Evolutionary conservation across 2,329 filamentous ascomycete genomes (phyloP).

Genomic region (Penicillium sp.): DNA sequence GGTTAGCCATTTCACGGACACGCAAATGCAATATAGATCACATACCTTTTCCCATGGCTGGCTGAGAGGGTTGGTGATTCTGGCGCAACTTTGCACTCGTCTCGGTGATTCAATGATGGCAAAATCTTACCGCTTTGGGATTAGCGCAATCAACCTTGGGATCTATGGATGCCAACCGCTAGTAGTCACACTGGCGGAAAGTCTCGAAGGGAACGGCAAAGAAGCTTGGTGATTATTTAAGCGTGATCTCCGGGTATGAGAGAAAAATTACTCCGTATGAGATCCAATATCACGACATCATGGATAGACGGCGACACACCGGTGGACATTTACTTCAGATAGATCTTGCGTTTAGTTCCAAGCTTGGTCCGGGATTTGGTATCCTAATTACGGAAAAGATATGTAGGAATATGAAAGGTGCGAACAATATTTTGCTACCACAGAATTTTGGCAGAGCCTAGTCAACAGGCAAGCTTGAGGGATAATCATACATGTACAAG

Average conservation of each 20-base stretch:
- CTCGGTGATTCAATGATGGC: conserved; percentile 11
- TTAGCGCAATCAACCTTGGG: neutral
- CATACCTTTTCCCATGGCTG: conserved; percentile 42
- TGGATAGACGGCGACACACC: no score
- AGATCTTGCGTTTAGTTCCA: no score
- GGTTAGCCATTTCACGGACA: neutral
- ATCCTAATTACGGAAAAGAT: neutral
- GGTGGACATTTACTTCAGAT: no score
- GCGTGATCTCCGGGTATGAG: no score
- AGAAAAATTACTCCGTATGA: no score
- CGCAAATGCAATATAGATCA: neutral
- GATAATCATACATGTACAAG: conserved; percentile 12
- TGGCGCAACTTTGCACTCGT: neutral
- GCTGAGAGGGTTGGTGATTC: conserved; percentile 4
- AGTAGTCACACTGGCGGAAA: no score
- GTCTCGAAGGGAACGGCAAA: no score
- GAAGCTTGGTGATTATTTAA: no score
- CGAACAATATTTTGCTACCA: neutral
- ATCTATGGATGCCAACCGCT: neutral
- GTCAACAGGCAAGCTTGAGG: neutral
- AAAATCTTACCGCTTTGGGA: conserved; percentile 9
- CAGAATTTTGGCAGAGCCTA: neutral
- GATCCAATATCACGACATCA: no score
- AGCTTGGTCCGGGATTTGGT: no score
- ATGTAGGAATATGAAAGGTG: neutral